Base-by-base conservation (phyloP, 495 filamentous ascomycete species). In the Aspergillus kassunensis region DNA sequence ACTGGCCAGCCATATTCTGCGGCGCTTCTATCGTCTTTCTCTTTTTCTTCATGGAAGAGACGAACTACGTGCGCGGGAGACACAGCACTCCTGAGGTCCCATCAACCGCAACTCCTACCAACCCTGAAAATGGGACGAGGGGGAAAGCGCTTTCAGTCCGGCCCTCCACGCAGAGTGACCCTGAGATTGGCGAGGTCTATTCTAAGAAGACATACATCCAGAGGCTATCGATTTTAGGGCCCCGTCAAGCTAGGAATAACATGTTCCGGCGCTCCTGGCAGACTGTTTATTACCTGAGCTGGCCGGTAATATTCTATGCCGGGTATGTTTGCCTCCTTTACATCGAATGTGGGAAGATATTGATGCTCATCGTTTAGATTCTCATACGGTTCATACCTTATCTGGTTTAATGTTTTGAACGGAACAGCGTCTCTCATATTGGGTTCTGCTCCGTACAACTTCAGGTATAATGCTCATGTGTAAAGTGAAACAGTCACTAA, bases 11-110 rank as follows among this genome's bases (percentile, higher is more conserved):
- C 7, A 83, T 86, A 24, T 84, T 86, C 57, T 66, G 71, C 45
- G 84, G 60, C 1, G 69, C 72, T 19, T 74, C 69, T 1, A 76
- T 79, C 42, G 60, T 81, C 5, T 82, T 86, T 53, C 70, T 85
- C 0, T 84, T 84, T 67, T 81, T 85, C 65, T 82, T 84, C 64
- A 81, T 84, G 77, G 84, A 87, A 64, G 84, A 88, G 61, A 86
- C 83, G 1, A 85, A 83, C 60, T 86, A 80, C 55, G 69, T 74
- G 40, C 79, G 77, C 11, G 49, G 62, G 6, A 37, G 52, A 1
- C 36, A 51, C 16, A 58, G 41, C 5, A 27, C 49, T 7, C 36
- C 59, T 16, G 57, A 51, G 30, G 46, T 56, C 4, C 44, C 50
- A 3, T 4, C 58, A 0, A 52, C 39, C 0, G 40, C 57, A 2